Percentiles rank a stretch among this genome's conserved stretches.
Conservation (phyloP, 176 grass and related monocot species). For the Zoysia pacifica region DNA sequence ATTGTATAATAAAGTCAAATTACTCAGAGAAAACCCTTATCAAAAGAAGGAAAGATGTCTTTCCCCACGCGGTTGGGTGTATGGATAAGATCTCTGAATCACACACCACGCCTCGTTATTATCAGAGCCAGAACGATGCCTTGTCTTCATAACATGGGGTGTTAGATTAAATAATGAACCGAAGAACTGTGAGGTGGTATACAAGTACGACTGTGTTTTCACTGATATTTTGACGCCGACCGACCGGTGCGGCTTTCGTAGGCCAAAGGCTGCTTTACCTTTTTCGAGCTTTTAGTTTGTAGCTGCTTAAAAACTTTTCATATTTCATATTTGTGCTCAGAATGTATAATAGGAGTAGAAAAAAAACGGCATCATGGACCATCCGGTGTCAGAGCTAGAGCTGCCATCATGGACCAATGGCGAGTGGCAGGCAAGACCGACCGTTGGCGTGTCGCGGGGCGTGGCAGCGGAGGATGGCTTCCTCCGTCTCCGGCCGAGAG, state of each 20-base stretch:
- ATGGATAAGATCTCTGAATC: not conserved
- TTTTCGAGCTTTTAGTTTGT: not conserved
- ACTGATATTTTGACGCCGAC: not conserved
- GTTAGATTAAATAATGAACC: not conserved
- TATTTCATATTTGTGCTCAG: too few species aligned
- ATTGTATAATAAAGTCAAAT: too few species aligned
- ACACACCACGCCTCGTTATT: not conserved
- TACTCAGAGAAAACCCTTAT: too few species aligned
- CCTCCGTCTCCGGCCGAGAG: not conserved
- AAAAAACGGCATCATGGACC: not conserved
- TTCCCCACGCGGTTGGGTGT: not conserved
- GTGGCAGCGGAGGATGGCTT: too few species aligned
- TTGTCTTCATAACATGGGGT: not conserved
- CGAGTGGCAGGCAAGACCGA: not conserved
- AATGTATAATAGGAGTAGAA: too few species aligned
- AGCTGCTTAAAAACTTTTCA: not conserved
- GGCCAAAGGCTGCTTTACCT: not conserved
- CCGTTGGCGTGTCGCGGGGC: conserved; percentile 2
- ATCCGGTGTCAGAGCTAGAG: not conserved
- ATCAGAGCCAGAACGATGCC: not conserved
- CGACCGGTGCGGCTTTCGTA: not conserved
- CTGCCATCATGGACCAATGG: not conserved
- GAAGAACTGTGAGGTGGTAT: not conserved
- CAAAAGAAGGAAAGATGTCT: too few species aligned
- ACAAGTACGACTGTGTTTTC: not conserved